Conservation (phyloP, 2,329 filamentous ascomycete species). For the Neofusicoccum laricinum region DNA sequence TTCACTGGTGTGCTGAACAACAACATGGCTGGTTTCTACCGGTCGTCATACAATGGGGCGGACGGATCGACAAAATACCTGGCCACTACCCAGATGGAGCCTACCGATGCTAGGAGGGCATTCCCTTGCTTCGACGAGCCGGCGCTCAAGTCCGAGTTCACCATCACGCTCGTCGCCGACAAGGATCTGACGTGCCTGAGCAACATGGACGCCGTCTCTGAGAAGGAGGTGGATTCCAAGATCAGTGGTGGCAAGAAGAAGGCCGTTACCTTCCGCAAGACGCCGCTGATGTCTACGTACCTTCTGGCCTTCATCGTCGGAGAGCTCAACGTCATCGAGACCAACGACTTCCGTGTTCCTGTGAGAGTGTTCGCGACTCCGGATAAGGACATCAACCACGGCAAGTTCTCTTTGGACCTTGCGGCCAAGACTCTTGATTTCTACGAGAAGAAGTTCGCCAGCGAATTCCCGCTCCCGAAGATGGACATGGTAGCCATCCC, state of each 20-base stretch:
- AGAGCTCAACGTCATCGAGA: slow-evolving; percentile 91
- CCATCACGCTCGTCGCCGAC: slow-evolving; percentile 85
- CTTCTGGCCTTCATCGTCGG: slow-evolving; percentile 91
- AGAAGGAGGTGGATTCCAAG: slow-evolving; percentile 67
- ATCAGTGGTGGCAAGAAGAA: slow-evolving; percentile 67
- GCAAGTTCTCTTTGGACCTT: slow-evolving; percentile 84
- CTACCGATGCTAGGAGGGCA: slow-evolving; percentile 85
- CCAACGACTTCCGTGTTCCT: slow-evolving; percentile 84
- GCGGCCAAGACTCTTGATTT: slow-evolving; percentile 87
- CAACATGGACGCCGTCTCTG: slow-evolving; percentile 92
- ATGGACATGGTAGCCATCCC: slow-evolving; percentile 97
- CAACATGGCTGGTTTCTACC: slow-evolving; percentile 97
- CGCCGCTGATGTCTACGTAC: slow-evolving; percentile 94
- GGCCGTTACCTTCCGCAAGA: slow-evolving; percentile 87
- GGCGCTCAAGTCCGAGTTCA: slow-evolving; percentile 93
- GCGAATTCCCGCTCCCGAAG: slow-evolving; percentile 82
- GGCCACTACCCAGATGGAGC: slow-evolving; percentile 93
- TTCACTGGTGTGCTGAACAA: slow-evolving; percentile 83
- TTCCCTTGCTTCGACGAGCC: slow-evolving; percentile 99
- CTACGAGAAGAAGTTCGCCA: slow-evolving; percentile 93
- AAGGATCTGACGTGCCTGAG: slow-evolving; percentile 87
- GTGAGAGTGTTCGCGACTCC: slow-evolving; percentile 92
- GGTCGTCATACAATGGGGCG: slow-evolving; percentile 83
- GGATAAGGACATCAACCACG: slow-evolving; percentile 85
- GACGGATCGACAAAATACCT: slow-evolving; percentile 79